Evolutionary conservation across 352 stramenopile species (phyloP).

Genomic region (Globisporangium cederbergense): DNA sequence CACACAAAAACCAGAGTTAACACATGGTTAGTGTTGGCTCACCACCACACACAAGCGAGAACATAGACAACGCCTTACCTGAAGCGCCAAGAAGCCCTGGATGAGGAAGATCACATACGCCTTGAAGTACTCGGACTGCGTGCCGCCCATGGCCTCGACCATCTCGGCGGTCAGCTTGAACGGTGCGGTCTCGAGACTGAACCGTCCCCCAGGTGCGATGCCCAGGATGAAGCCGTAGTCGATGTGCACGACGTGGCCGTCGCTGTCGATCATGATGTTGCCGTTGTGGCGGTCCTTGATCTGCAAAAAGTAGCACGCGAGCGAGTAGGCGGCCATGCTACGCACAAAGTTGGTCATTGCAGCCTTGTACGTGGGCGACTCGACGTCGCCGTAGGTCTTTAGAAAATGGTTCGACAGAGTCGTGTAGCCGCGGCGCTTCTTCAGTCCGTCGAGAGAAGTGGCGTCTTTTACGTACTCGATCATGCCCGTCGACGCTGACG

Average conservation of each 20-base stretch:
- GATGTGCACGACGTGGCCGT: constrained; percentile 98
- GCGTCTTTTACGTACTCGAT: constrained; percentile 97
- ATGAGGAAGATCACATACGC: constrained; percentile 97
- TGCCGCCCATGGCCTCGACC: constrained; percentile 95
- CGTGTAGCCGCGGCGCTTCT: constrained; percentile 85
- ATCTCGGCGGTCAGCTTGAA: constrained; percentile 99
- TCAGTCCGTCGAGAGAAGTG: constrained; percentile 96
- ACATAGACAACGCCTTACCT: constrained; percentile 42
- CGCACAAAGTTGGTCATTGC: constrained; percentile 97
- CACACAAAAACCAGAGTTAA: constrained; percentile 20
- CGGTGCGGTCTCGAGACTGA: constrained; percentile 95
- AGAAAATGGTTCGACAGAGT: constrained; percentile 91
- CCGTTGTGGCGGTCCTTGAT: constrained; percentile 99
- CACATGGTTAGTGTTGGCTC: background rate
- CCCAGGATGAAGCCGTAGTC: constrained; percentile 99
- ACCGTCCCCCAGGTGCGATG: constrained; percentile 92
- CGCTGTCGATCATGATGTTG: constrained; percentile 99
- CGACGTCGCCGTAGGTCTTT: constrained; percentile 87
- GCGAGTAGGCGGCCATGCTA: constrained; percentile 97
- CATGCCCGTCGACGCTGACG: constrained; percentile 92
- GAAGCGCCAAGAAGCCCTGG: constrained; percentile 95
- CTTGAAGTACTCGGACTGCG: constrained; percentile 90
- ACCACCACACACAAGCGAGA: background rate
- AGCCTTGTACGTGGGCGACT: constrained; percentile 84
- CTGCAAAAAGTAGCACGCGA: constrained; percentile 97